phyloP scores from a whole-genome alignment of 192 early-diverging fungal species.

The Coemansia sp. region DNA sequence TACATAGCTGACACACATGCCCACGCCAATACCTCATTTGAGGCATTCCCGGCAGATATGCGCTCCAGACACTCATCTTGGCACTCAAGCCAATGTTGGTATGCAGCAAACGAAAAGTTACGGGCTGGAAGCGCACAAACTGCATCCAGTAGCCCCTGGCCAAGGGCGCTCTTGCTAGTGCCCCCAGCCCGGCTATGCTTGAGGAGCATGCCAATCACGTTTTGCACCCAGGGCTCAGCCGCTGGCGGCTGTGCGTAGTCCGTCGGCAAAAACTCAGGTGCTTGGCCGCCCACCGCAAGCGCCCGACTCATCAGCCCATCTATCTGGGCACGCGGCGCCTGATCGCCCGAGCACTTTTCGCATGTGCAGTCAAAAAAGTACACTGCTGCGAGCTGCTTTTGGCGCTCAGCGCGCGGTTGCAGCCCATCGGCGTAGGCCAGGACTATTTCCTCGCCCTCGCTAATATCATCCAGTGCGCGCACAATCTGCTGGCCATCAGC shows the following conservation, averaged over 20 bases:
- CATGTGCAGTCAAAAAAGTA: conserved; percentile 47
- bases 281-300: not conserved
- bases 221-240: conserved; percentile 20
- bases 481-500: conserved; percentile 17
- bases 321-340: conserved; percentile 2
- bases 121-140: not conserved
- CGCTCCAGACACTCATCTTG: conserved; percentile 44
- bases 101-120: conserved; percentile 41
- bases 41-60: not conserved
- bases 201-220: not conserved
- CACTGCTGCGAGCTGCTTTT: conserved; percentile 14
- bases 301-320: conserved; percentile 26
- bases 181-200: not conserved
- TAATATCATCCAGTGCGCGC: conserved; percentile 25
- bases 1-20: conserved; percentile 27
- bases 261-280: conserved; percentile 22
- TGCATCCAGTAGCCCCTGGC: not conserved
- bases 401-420: conserved; percentile 22
- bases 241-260: conserved; percentile 18
- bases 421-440: conserved; percentile 36
- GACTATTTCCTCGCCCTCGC: conserved; percentile 23
- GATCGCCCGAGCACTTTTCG: conserved; percentile 15
- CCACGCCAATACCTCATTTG: conserved; percentile 13
- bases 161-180: not conserved
- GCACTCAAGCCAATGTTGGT: conserved; percentile 43